phyloP scores from a whole-genome alignment of 108 stramenopile genomes.

The Skeletonema tropicum region DNA sequence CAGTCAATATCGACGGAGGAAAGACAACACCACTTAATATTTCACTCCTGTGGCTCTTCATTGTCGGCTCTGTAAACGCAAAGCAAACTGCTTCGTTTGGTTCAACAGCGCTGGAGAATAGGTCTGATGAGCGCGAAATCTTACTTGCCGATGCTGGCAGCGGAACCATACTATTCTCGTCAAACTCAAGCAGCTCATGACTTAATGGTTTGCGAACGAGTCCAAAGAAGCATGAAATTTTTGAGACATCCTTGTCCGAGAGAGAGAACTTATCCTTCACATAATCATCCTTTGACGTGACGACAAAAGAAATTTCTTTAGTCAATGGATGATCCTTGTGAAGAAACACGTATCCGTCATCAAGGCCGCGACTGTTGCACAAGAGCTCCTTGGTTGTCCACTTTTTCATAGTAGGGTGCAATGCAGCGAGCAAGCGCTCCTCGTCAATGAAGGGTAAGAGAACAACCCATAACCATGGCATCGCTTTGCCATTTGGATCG shows the following conservation, averaged over 20 bases:
- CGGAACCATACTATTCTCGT: constrained; percentile 56
- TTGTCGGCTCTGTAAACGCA: constrained; percentile 80
- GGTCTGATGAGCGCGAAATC: constrained; percentile 54
- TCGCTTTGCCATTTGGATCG: constrained; percentile 98
- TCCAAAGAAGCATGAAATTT: constrained; percentile 73
- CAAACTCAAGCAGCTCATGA: constrained; percentile 70
- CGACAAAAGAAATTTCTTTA: constrained; percentile 51
- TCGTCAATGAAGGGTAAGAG: constrained; percentile 98
- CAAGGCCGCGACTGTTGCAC: constrained; percentile 82
- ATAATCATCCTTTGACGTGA: constrained; percentile 58
- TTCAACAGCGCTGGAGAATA: constrained; percentile 63
- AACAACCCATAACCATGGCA: constrained; percentile 99
- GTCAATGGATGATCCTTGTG: constrained; percentile 67
- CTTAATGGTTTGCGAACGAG: constrained; percentile 74
- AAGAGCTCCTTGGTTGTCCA: constrained; percentile 82
- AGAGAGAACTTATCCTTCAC: constrained; percentile 51
- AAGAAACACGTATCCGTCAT: constrained; percentile 88
- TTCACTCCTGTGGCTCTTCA: constrained; percentile 72
- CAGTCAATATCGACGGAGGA: constrained; percentile 61
- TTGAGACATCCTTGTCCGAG: constrained; percentile 52
- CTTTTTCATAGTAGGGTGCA: constrained; percentile 86
- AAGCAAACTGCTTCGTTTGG: constrained; percentile 75
- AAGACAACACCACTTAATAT: constrained; percentile 68
- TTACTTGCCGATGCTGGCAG: constrained; percentile 58
- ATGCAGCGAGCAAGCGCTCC: constrained; percentile 82